phyloP scores from a whole-genome alignment of 805 yeast species.

The Cyberlindnera americana region DNA sequence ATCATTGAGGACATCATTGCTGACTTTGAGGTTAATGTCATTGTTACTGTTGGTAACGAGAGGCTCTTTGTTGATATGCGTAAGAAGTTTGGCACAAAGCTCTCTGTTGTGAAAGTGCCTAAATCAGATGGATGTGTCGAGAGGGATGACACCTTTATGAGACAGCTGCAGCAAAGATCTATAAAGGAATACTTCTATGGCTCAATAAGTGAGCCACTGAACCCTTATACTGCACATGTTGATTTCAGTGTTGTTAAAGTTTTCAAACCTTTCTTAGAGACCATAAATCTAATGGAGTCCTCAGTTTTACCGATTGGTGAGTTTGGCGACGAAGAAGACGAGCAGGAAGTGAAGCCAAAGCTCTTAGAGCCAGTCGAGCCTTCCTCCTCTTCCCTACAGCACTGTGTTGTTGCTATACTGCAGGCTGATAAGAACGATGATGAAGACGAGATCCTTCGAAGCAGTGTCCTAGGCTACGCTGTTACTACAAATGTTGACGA shows the following conservation, averaged over 20 bases:
- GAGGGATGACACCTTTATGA: slow-evolving; percentile 60
- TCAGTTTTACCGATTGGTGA: slow-evolving; percentile 28
- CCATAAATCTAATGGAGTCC: slow-evolving; percentile 14
- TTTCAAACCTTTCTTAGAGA: slow-evolving; percentile 45
- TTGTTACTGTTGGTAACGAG: slow-evolving; percentile 77
- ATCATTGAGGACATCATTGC: slow-evolving; percentile 54
- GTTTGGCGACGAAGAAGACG: slow-evolving; percentile 26
- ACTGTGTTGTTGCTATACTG: slow-evolving; percentile 67
- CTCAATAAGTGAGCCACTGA: slow-evolving; percentile 53
- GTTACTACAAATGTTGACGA: slow-evolving; percentile 60
- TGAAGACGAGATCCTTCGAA: slow-evolving; percentile 43
- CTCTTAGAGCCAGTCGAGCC: slow-evolving; percentile 39
- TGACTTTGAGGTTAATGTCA: slow-evolving; percentile 52
- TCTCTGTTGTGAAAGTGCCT: slow-evolving; percentile 52
- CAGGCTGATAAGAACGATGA: slow-evolving; percentile 46
- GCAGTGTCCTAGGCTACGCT: slow-evolving; percentile 78
- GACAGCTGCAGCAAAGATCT: slow-evolving; percentile 70
- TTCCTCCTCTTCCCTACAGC: slow-evolving; percentile 56
- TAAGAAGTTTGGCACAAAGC: slow-evolving; percentile 42
- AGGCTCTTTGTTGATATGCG: slow-evolving; percentile 60
- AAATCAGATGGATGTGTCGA: slow-evolving; percentile 77
- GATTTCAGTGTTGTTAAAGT: slow-evolving; percentile 59
- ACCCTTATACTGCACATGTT: slow-evolving; percentile 83
- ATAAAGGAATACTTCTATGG: slow-evolving; percentile 93
- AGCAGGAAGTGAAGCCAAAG: slow-evolving; percentile 23